Conservation (phyloP, 768 basidiomycete species). For the Lyophyllum shimeji region DNA sequence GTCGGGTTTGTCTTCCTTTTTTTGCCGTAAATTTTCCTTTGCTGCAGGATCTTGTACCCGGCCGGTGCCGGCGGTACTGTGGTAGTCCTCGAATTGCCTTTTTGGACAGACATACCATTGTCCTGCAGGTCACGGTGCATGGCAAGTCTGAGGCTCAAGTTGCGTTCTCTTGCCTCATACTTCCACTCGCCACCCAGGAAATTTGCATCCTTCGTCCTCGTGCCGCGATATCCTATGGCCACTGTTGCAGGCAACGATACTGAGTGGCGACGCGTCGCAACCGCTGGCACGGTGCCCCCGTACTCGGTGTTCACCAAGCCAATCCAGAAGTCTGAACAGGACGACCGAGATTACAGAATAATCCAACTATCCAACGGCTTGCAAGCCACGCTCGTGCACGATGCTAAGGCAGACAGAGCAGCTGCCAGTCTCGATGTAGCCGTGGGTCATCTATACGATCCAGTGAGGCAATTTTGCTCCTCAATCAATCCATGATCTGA, state of each 20-base stretch:
- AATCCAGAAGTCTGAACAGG: conserved; percentile 72
- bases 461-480: conserved; percentile 49
- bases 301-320: conserved; percentile 57
- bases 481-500: neutral
- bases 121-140: conserved; percentile 2
- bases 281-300: conserved; percentile 30
- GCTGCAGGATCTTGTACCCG: too few species aligned
- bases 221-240: conserved; percentile 16
- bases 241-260: conserved; percentile 12
- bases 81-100: conserved; percentile 11
- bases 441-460: conserved; percentile 92
- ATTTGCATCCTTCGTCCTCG: neutral
- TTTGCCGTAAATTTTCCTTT: neutral
- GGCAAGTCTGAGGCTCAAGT: conserved; percentile 11
- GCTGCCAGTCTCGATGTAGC: conserved; percentile 93
- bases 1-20: conserved; percentile 29
- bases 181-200: neutral
- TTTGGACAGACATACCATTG: conserved; percentile 3
- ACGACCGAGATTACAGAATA: conserved; percentile 78
- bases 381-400: conserved; percentile 82
- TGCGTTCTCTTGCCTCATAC: conserved; percentile 3
- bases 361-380: conserved; percentile 88
- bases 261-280: conserved; percentile 36
- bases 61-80: conserved; percentile 4
- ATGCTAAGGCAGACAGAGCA: conserved; percentile 87